Conservation (phyloP, 805 yeast species). For the Lachancea thermotolerans region DNA sequence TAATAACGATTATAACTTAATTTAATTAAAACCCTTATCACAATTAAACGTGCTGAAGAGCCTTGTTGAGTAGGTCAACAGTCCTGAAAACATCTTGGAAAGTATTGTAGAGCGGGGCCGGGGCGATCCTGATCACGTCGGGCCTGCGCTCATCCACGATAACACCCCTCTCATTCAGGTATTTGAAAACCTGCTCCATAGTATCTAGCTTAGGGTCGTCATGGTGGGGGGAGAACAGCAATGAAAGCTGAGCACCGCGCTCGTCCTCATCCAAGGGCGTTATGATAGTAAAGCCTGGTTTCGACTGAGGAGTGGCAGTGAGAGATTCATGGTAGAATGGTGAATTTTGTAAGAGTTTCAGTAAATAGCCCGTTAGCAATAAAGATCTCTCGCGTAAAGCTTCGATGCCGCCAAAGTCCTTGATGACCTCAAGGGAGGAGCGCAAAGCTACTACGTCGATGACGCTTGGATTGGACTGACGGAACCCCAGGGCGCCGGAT, state of each 20-base stretch:
- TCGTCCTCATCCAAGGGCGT: constrained; percentile 56
- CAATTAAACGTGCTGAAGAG: constrained; percentile 19
- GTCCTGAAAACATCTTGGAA: constrained; percentile 54
- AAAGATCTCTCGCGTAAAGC: constrained; percentile 50
- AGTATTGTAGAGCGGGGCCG: constrained; percentile 76
- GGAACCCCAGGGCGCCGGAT: constrained; percentile 76
- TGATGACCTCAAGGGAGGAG: constrained; percentile 56
- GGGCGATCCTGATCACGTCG: constrained; percentile 83
- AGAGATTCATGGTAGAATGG: constrained; percentile 36
- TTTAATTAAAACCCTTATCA: too few species aligned
- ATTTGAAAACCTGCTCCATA: constrained; percentile 55
- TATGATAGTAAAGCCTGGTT: constrained; percentile 48
- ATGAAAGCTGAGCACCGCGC: constrained; percentile 78
- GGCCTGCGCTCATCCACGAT: constrained; percentile 89
- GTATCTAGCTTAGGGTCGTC: constrained; percentile 33
- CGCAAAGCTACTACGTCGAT: constrained; percentile 71
- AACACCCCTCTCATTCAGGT: constrained; percentile 50
- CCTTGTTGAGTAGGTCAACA: constrained; percentile 39
- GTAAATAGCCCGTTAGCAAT: constrained; percentile 51
- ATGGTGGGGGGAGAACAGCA: constrained; percentile 54
- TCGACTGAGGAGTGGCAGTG: constrained; percentile 5
- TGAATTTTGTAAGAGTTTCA: constrained; percentile 40
- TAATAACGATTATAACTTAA: background rate
- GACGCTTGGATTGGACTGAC: constrained; percentile 89
- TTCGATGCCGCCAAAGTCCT: constrained; percentile 57